Evolutionary conservation across 2,329 filamentous ascomycete species (phyloP).

Genomic region (Dothideomycetidae sp.): DNA sequence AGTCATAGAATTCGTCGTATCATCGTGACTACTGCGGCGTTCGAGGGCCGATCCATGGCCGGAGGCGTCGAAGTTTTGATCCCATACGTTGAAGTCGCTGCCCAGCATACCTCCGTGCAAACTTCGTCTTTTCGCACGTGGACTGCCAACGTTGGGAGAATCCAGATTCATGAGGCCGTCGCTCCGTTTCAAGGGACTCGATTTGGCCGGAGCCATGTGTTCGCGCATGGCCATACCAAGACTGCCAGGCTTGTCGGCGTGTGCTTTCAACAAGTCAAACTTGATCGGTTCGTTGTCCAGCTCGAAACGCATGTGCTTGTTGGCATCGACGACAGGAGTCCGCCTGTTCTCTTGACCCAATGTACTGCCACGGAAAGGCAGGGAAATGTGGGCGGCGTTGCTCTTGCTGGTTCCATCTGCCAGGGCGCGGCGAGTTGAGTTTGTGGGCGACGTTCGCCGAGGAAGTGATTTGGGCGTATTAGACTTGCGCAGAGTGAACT

Average conservation of each 20-base stretch:
- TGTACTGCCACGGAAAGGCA: conserved; percentile 11
- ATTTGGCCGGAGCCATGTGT: conserved; percentile 41
- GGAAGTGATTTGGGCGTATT: conserved; percentile 42
- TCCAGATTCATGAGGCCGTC: conserved; percentile 84
- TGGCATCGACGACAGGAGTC: conserved; percentile 16
- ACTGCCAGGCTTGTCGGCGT: conserved; percentile 30
- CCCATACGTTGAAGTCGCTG: conserved; percentile 62
- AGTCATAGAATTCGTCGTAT: conserved; percentile 5
- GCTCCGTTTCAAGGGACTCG: conserved; percentile 81
- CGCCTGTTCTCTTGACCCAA: conserved; percentile 24
- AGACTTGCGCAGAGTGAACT: conserved; percentile 34
- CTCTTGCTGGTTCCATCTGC: conserved; percentile 55
- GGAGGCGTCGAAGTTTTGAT: conserved; percentile 32
- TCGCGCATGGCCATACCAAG: conserved; percentile 31
- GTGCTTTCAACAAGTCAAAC: conserved; percentile 33
- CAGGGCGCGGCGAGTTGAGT: conserved; percentile 65
- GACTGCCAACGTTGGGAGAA: conserved; percentile 62
- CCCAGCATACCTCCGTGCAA: conserved; percentile 56
- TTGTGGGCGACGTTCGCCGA: conserved; percentile 47
- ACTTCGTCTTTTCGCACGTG: conserved; percentile 81
- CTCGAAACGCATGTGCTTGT: conserved; percentile 21
- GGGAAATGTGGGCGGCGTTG: conserved; percentile 39
- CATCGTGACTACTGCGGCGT: conserved; percentile 13
- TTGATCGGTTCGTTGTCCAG: conserved; percentile 32
- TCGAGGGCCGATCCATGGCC: conserved; percentile 8